Evolutionary conservation across 148 eudicot genomes (phyloP).

Genomic region (Polygonum aviculare): DNA sequence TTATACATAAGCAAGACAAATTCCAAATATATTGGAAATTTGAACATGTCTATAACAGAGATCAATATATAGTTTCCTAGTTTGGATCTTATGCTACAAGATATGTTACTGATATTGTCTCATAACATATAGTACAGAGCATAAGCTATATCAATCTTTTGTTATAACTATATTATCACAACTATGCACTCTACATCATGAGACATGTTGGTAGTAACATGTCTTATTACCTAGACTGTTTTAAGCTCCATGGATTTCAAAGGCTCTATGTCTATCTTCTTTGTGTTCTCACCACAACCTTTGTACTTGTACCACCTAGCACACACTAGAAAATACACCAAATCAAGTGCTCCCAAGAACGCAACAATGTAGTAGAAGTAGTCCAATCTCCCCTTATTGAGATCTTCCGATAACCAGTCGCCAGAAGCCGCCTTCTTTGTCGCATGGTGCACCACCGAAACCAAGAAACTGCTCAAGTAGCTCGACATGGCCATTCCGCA

Average conservation of each 20-base stretch:
- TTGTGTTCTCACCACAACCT: conserved; percentile 12
- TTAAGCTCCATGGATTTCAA: neutral
- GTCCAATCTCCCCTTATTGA: conserved; percentile 51
- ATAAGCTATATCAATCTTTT: no score
- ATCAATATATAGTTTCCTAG: no score
- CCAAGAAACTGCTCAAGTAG: conserved; percentile 47
- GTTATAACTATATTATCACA: no score
- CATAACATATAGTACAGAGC: no score
- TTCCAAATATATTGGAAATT: no score
- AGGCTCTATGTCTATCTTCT: neutral
- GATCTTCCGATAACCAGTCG: conserved; percentile 10
- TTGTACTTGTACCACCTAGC: conserved; percentile 70
- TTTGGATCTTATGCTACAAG: no score
- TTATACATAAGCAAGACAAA: neutral
- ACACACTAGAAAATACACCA: conserved; percentile 37
- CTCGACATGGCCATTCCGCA: conserved; percentile 46
- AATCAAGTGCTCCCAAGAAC: conserved; percentile 30
- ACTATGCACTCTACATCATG: no score
- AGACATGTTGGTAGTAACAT: no score
- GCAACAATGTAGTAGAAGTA: conserved; percentile 47
- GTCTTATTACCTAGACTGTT: neutral
- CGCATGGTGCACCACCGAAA: conserved; percentile 19
- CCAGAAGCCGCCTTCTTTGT: conserved; percentile 11
- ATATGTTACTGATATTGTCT: no score
- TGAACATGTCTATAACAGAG: no score